Percentiles rank a stretch among this genome's conserved stretches.
Evolutionary conservation across 225 moss, liverwort and hornwort genomes (phyloP).

Genomic region (Asterella californica): DNA sequence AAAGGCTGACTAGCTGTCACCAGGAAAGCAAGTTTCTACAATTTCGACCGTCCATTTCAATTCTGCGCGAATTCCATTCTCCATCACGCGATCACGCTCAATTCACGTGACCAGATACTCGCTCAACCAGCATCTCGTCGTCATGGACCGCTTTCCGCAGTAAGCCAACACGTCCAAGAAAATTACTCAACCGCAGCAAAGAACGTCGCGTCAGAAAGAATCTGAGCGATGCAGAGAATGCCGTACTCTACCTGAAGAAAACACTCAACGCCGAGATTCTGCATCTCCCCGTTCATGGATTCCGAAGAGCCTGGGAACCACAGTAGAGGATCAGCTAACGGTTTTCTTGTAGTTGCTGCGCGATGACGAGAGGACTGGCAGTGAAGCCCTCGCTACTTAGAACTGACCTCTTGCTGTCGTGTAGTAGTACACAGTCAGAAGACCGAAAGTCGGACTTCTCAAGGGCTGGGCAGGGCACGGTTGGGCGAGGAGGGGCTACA

Average conservation of each 20-base stretch:
- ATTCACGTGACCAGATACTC: neutral
- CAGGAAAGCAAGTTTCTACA: neutral
- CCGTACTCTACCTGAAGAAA: neutral
- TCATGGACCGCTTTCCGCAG: neutral
- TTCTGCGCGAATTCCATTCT: neutral
- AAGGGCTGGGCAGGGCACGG: too few relatives aligned
- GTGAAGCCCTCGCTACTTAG: neutral
- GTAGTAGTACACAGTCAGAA: too few relatives aligned
- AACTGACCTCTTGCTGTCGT: too few relatives aligned
- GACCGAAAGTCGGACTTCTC: too few relatives aligned
- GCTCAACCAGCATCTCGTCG: neutral
- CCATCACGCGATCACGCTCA: neutral
- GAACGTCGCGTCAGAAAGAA: neutral
- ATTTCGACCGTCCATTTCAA: neutral
- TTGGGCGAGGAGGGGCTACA: too few relatives aligned
- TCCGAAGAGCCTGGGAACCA: neutral
- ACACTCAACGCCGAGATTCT: neutral
- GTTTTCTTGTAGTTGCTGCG: conserved; percentile 9
- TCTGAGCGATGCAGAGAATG: neutral
- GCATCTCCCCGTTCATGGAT: neutral
- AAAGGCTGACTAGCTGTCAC: neutral
- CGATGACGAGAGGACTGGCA: neutral
- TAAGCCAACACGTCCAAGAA: neutral
- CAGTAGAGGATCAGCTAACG: neutral
- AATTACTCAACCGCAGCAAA: too few relatives aligned